Evolutionary conservation across 495 filamentous ascomycete species (phyloP), one percentile per base, ranked within the genome.

Genomic region (Penicillium chermesinum): DNA sequence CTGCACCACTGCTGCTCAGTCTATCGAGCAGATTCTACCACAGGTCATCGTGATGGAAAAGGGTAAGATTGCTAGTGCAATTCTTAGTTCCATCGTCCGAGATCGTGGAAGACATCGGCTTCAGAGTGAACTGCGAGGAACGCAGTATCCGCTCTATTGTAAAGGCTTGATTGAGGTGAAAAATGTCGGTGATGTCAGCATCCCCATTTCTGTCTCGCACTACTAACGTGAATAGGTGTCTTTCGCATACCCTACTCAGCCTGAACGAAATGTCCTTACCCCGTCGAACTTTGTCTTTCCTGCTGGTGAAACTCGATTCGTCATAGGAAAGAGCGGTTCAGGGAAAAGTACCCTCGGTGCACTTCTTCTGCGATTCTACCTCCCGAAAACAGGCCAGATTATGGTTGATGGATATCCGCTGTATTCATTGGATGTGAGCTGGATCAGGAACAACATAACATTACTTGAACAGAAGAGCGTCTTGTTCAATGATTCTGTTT

Each of bases 261-360:
- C 81, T 0, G 65, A 78, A 1, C 78, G 80, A 48, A 45, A 65
- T 0, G 85, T 83, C 16, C 73, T 97, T 6, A 64, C 78, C 0
- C 72, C 76, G 8, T 68, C 69, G 1, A 79, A 66, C 13, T 79
- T 95, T 38, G 76, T 74, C 51, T 95, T 97, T 50, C 78, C 80
- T 1, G 73, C 85, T 0, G 82, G 86, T 0, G 70, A 86, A 57
- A 84, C 86, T 4, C 89, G 81, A 2, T 97, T 94, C 52, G 73
- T 98, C 6, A 78, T 96, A 44, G 93, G 93, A 2, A 76, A 75
- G 44, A 95, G 89, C 54, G 93, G 93, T 1, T 95, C 89, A 10
- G 93, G 93, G 0, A 98, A 98, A 62, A 95, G 88, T 58, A 97
- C 93, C 0, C 58, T 98, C 7, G 82, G 83, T 2, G 89, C 88